A percentile compares a stretch with the other conserved stretches of the same genome.
Conservation (phyloP, 1,284 basidiomycete species). For the Clitocybe nebularis region DNA sequence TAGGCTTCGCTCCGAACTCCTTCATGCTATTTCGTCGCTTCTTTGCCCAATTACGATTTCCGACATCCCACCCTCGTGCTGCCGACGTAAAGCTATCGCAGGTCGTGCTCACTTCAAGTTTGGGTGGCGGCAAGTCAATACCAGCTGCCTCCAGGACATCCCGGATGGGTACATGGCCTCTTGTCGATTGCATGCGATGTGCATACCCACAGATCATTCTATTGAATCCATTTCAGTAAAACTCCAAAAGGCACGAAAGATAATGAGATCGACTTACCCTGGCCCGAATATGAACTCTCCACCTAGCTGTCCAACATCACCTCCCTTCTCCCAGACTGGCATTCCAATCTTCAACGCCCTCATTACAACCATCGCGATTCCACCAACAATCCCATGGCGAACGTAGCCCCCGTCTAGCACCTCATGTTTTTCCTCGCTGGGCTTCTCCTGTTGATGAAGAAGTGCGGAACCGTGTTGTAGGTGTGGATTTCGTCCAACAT, state of each 20-base stretch:
- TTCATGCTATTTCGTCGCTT: constrained; percentile 3
- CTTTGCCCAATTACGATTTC: background rate
- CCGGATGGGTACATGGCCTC: constrained; percentile 66
- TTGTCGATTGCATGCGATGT: constrained; percentile 70
- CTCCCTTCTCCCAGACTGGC: constrained; percentile 78
- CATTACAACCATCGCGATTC: constrained; percentile 65
- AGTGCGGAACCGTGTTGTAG: background rate
- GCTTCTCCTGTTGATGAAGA: background rate
- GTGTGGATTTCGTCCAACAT: constrained; percentile 1
- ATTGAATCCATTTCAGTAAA: constrained; percentile 9
- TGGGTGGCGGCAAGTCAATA: constrained; percentile 18
- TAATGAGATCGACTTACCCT: constrained; percentile 42
- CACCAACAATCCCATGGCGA: constrained; percentile 57
- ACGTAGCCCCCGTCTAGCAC: constrained; percentile 53
- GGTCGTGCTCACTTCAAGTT: background rate
- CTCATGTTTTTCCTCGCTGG: constrained; percentile 20
- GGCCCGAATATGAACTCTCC: constrained; percentile 88
- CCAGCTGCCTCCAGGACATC: constrained; percentile 65
- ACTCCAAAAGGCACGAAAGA: constrained; percentile 10
- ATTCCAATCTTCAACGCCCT: constrained; percentile 67
- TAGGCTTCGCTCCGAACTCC: constrained; percentile 5
- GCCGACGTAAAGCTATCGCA: constrained; percentile 3
- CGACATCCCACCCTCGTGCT: background rate
- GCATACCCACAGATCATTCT: constrained; percentile 60
- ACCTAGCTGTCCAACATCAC: constrained; percentile 75